Base-by-base conservation (phyloP, 306 rosid species). In the Fagus sylvatica region DNA sequence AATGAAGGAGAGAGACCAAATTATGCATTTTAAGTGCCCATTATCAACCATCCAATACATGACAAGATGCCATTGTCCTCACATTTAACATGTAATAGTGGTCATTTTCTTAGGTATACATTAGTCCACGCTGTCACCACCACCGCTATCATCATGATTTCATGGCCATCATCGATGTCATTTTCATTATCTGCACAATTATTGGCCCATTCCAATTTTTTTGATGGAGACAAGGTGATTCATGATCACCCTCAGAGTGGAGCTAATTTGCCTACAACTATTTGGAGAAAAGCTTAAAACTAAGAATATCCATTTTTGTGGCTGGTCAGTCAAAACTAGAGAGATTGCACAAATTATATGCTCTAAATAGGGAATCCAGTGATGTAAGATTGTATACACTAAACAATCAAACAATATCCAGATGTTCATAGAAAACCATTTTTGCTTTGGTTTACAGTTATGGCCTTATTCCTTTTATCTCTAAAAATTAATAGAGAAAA, bases 91-190 rank as follows among this genome's bases (percentile, higher is more conserved):
- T 53, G 77, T 42, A 30, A 53, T 62, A 9, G 79, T 71, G 70
- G 82, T 76, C 86, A 88, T 60, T 82, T 78, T 82, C 71, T 41
- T 22, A 34, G 79, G 82, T 57, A 43, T 54, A 74, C 84, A 57
- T 79, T 79, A 51, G 72, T 74, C 19, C 69, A 39, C 51, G 36
- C 43, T 53, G 57, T 72, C 73, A 65, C 67, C 65, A 68, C 77
- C 80, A 48, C 69, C 73, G 9, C 69, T 64, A 34, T 33, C 61
- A 39, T 22, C 40, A 78, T 77, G 28, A 74, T 51, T 55, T 73
- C 62, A 51, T 73, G 60, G n/a, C 76, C 75, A 73, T 67, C 76
- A 69, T 74, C 85, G 73, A 77, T 72, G 81, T 79, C 73, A 37
- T 66, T 72, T 79, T 79, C 89, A 32, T 83, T 67, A 77, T 81